phyloP scores from a whole-genome alignment of 116 monocot genomes.

The Papilionanthe hybrid region DNA sequence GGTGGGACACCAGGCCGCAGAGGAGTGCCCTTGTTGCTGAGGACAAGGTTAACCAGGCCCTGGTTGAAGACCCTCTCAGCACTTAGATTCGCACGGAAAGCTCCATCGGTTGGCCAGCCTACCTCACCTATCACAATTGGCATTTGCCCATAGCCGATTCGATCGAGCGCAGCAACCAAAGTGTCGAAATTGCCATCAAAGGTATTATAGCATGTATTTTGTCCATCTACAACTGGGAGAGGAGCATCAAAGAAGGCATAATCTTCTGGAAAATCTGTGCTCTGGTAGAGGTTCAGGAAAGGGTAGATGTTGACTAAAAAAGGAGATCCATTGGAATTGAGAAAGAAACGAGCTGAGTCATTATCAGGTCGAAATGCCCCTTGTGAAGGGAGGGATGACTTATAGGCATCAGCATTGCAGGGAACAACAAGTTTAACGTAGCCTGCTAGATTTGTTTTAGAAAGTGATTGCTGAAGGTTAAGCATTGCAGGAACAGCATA shows the following conservation, averaged over 20 bases:
- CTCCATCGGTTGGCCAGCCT: constrained; percentile 91
- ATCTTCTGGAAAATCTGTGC: constrained; percentile 82
- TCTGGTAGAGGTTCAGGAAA: constrained; percentile 75
- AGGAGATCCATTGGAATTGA: constrained; percentile 70
- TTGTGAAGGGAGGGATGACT: constrained; percentile 70
- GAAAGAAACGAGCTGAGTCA: constrained; percentile 72
- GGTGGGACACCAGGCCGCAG: constrained; percentile 72
- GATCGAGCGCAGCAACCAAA: constrained; percentile 61
- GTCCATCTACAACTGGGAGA: constrained; percentile 73
- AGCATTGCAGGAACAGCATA: constrained; percentile 63
- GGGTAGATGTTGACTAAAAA: constrained; percentile 93
- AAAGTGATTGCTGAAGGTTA: constrained; percentile 74
- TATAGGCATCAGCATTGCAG: constrained; percentile 96
- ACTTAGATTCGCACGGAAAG: constrained; percentile 60
- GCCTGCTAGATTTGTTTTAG: constrained; percentile 55
- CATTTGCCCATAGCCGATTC: constrained; percentile 66
- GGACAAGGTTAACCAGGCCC: constrained; percentile 67
- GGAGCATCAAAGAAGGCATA: constrained; percentile 81
- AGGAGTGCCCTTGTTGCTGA: constrained; percentile 77
- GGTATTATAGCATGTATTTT: constrained; percentile 69
- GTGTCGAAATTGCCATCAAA: constrained; percentile 95
- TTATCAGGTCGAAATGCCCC: constrained; percentile 80
- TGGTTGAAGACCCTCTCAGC: constrained; percentile 88
- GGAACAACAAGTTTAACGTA: constrained; percentile 86
- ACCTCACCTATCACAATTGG: constrained; percentile 83